phyloP scores from a whole-genome alignment of 1,139 yeast genomes.

The Geotrichum candidum region DNA sequence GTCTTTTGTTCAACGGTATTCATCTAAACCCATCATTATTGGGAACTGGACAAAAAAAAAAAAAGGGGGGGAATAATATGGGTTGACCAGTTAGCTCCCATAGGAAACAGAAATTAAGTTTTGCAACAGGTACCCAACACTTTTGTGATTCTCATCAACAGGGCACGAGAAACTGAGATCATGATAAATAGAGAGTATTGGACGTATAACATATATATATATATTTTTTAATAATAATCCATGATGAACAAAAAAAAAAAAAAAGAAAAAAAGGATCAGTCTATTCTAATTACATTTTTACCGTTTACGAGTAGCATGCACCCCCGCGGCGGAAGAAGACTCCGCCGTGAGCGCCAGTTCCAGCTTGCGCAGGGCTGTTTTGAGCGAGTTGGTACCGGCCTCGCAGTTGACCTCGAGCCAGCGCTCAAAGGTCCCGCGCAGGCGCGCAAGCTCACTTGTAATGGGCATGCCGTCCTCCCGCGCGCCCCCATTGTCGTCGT shows the following conservation, averaged over 20 bases:
- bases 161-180: too few relatives aligned
- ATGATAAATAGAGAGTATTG: too few relatives aligned
- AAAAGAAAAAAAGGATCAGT: not conserved
- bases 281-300: not conserved
- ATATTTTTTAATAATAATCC: too few relatives aligned
- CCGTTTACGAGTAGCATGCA: not conserved
- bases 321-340: not conserved
- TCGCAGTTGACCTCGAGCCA: slow-evolving; percentile 38
- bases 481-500: slow-evolving; percentile 17
- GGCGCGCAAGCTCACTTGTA: slow-evolving; percentile 36
- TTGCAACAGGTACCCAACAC: too few relatives aligned
- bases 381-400: slow-evolving; percentile 22
- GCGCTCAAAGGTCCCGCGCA: slow-evolving; percentile 42
- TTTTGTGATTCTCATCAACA: too few relatives aligned
- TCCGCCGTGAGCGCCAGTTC: slow-evolving; percentile 17
- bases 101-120: too few relatives aligned
- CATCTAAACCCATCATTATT: too few relatives aligned
- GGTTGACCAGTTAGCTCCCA: too few relatives aligned
- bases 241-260: not conserved
- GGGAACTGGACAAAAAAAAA: too few relatives aligned
- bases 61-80: too few relatives aligned
- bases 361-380: slow-evolving; percentile 22
- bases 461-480: slow-evolving; percentile 35
- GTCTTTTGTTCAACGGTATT: too few relatives aligned
- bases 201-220: too few relatives aligned